Base-by-base conservation (phyloP, 2,329 filamentous ascomycete genomes). In the Calonectria montana region DNA sequence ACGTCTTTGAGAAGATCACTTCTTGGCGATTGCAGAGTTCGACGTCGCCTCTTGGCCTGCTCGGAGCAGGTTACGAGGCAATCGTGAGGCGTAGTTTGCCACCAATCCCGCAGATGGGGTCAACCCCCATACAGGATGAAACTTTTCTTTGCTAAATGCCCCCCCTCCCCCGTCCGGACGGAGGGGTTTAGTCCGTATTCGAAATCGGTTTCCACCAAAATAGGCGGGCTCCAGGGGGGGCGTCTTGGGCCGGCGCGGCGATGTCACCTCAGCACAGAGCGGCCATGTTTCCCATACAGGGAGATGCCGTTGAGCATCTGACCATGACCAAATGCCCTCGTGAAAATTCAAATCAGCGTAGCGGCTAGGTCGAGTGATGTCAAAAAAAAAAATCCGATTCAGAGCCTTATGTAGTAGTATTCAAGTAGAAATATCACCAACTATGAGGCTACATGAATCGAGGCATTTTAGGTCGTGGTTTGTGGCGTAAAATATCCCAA, bases 141-240 rank as follows among this genome's bases (percentile, higher is more conserved):
- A 23, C 43, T 47, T 47, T 57, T 57, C 47, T 7, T 21, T 18
- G 18, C 29, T 15, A 31, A 35, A 23, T 57, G 15, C 31, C 50
- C 53, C 53, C 23, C 25, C 3, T n/a, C 29, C 3, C 53, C 23
- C 25, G 7, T n/a, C 29, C 3, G 12, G 43, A 47, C n/a, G 43
- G 43, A 47, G 53, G 53, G 39, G 53, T 39, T 37, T 37, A 59
- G 37, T 23, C 53, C 53, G 21, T 59, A 59, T 59, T 59, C 31
- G 53, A 59, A 59, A 59, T 39, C 53, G 53, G 53, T 39, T 59
- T 39, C 53, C 53, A 59, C 53, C 53, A 7, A 39, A 59, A 59
- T 25, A 12, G 29, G 53, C 53, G 31, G 53, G 53, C 35, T 25
- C 53, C 53, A 21, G 21, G 15, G 31, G 27, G 35, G 5, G 53